Base-by-base conservation (phyloP, 352 stramenopile species). In the Phytophthora pseudosyringae region DNA sequence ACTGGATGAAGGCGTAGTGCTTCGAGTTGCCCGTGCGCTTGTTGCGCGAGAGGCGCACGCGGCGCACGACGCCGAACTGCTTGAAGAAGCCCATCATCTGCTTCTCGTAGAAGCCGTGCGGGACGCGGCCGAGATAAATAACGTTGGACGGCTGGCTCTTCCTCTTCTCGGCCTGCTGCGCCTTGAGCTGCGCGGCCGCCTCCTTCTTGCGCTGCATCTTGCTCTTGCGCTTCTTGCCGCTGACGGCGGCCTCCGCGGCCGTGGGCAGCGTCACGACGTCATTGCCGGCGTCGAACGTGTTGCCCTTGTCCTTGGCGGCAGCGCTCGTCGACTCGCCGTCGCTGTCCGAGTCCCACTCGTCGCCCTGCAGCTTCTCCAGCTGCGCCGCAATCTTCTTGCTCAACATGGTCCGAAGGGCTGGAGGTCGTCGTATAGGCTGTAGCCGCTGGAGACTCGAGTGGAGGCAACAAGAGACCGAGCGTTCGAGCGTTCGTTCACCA, bases 1-100 rank as follows among this genome's bases (percentile, higher is more conserved):
- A 99, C 85, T 99, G 81, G 41, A 98, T 84, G 83, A 99, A 99
- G 26, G 91, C 97, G 77, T 99, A 99, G 58, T 98, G 95, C 70
- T 97, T 96, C 38, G 95, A 97, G 59, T 92, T 90, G 39, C 96
- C 96, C 43, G 94, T 97, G 75, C 97, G 96, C 73, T 97, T 97
- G 59, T 95, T 98, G 48, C 97, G 93, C 55, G 90, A 98, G 12
- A 99, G 67, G n/a, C 94, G 83, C 50, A 98, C 81, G 51, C 90
- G 84, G 15, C 76, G 80, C 26, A 99, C 91, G 28, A 87, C 75
- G 59, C 97, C 97, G 65, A 99, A 99, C 80, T 99, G 97, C 58
- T 94, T 90, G 50, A 99, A 97, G 81, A 99, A 99, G 16, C 83
- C 90, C 40, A 80, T 72, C 69, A 99, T 95, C 78, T 99, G 90